Base-by-base conservation (phyloP, 2,329 filamentous ascomycete species). In the Diplodia sapinea region DNA sequence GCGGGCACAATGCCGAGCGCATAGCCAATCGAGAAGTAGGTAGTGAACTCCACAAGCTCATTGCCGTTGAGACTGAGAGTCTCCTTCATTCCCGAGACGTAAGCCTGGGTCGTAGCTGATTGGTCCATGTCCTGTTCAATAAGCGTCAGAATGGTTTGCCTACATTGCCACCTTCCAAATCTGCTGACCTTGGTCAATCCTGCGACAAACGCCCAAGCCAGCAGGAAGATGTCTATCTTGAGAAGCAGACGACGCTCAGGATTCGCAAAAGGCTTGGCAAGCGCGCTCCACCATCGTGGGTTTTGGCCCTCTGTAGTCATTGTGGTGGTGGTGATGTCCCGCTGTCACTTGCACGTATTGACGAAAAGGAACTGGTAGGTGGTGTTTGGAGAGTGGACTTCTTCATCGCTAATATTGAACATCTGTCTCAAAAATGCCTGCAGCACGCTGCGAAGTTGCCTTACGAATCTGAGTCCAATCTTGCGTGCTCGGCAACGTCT, bases 141-240 rank as follows among this genome's bases (percentile, higher is more conserved):
- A 6, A 11, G 40, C 26, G 26, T 62, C 40, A 51, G 47, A 8
- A 61, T 15, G 26, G 2, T 85, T 66, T 85, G 82, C 52, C 83
- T 80, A 4, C 87, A 86, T 8, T 88, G 85, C 85, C 88, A 72
- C 84, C 84, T 78, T 89, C 87, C 49, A 88, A 75, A 73, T 89
- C 86, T 2, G 86, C 86, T 73, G 88, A 88, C 15, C 84, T 70
- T 68, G 40, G 68, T 68, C 20, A 70, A 57, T 6, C 66, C 69
- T 3, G 68, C 68, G 26, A 70, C 33, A 15, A 70, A 70, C 33
- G 69, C 68, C 59, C 68, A 70, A 13, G 68, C n/a, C 11, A 70
- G 50, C 11, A 70, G 61, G 13, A 66, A 67, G 3, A 59, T 66
- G n/a, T 70, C 68, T 12, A 70, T 49, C 31, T 70, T 70, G 43